A percentile compares a stretch with the other conserved stretches of the same genome.
Evolutionary conservation across 2,329 filamentous ascomycete species (phyloP).

Genomic region (Sporothrix curviconia): DNA sequence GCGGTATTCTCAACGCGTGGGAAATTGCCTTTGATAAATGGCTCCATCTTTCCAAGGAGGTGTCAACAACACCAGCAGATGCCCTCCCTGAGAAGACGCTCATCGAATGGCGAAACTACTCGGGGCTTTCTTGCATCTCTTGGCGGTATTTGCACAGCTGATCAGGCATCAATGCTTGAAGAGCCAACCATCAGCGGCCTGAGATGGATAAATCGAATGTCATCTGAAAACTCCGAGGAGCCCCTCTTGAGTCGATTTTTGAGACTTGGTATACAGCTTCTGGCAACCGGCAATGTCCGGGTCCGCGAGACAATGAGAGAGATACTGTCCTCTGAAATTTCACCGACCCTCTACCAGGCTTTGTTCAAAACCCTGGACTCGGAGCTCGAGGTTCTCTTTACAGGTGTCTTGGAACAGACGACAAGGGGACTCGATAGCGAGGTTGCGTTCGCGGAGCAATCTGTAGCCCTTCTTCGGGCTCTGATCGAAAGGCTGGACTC

Average conservation of each 20-base stretch:
- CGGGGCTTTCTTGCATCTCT: slow-evolving; percentile 62
- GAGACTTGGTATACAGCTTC: slow-evolving; percentile 56
- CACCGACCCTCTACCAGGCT: slow-evolving; percentile 53
- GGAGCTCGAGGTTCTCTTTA: slow-evolving; percentile 58
- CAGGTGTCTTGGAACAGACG: slow-evolving; percentile 45
- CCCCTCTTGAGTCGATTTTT: slow-evolving; percentile 55
- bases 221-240: slow-evolving; percentile 54
- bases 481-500: slow-evolving; percentile 59
- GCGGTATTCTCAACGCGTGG: slow-evolving; percentile 63
- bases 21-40: slow-evolving; percentile 59
- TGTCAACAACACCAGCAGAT: slow-evolving; percentile 48
- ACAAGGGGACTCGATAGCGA: slow-evolving; percentile 52
- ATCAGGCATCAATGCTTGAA: slow-evolving; percentile 50
- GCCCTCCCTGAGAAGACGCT: slow-evolving; percentile 49
- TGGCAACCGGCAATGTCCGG: slow-evolving; percentile 57
- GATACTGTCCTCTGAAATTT: slow-evolving; percentile 59
- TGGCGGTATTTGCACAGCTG: slow-evolving; percentile 58
- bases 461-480: slow-evolving; percentile 55
- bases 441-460: slow-evolving; percentile 61
- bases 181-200: slow-evolving; percentile 51
- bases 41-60: slow-evolving; percentile 57
- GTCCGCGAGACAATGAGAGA: slow-evolving; percentile 62
- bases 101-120: slow-evolving; percentile 62
- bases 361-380: slow-evolving; percentile 59
- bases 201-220: slow-evolving; percentile 58